These are phyloP conservation scores for Novymonas esmeraldas DNA, from an alignment of 208 protist genomes.

Conservation along the genomic window DNA sequence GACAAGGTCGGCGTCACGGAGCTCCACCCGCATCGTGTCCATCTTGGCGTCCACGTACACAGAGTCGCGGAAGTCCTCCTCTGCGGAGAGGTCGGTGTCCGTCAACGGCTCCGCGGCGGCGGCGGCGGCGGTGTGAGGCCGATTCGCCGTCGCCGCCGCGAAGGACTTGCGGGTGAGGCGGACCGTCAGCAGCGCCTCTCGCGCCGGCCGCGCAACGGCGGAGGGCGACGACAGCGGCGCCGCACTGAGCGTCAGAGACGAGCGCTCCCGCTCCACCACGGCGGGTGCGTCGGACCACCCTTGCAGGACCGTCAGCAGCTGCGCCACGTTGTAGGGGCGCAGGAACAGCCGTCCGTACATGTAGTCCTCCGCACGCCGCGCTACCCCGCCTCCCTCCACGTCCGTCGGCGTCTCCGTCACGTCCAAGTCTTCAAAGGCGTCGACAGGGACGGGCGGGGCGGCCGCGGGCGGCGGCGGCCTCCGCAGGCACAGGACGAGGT, in stretches of 20 bases:
- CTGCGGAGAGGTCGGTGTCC: constrained; percentile 16
- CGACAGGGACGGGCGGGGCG: not conserved
- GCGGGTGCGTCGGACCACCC: constrained; percentile 44
- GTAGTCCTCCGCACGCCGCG: constrained; percentile 39
- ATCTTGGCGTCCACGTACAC: constrained; percentile 63
- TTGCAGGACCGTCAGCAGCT: constrained; percentile 80
- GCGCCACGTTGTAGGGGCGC: constrained; percentile 82
- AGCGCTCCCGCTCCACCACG: constrained; percentile 50
- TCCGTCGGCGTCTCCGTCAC: not conserved
- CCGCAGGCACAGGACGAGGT: constrained; percentile 66
- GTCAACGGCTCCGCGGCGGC: not conserved
- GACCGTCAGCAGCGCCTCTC: constrained; percentile 19
- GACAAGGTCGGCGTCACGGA: constrained; percentile 64
- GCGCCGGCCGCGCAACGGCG: not conserved
- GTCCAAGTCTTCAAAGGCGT: constrained; percentile 11
- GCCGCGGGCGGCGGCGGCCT: constrained; percentile 4
- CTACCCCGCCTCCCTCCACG: not conserved
- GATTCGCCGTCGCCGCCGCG: not conserved
- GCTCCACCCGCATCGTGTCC: constrained; percentile 40
- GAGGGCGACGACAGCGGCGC: not conserved
- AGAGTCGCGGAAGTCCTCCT: constrained; percentile 26
- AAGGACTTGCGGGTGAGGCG: constrained; percentile 15
- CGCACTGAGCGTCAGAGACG: constrained; percentile 42
- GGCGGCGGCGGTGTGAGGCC: not conserved
- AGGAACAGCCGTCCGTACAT: constrained; percentile 86